Conservation (phyloP, 108 stramenopile genomes). For the Skeletonema potamos region DNA sequence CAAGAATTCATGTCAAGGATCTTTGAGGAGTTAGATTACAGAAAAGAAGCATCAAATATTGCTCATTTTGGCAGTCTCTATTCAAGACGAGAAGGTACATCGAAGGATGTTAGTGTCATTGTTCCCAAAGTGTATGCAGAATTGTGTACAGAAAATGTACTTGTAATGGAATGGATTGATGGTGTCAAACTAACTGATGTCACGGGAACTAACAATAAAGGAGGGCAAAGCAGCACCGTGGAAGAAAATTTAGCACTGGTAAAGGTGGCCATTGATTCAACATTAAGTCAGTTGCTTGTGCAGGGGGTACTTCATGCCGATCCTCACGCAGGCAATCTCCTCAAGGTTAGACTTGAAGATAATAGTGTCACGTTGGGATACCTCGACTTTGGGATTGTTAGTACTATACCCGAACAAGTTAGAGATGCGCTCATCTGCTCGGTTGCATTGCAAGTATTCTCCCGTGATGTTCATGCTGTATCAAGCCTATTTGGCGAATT, state of each 20-base stretch:
- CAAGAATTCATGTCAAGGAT: constrained; percentile 78
- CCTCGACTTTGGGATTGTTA: constrained; percentile 76
- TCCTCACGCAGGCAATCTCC: constrained; percentile 76
- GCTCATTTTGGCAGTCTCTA: constrained; percentile 57
- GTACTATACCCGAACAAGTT: constrained; percentile 59
- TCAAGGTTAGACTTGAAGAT: constrained; percentile 50
- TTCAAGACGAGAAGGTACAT: constrained; percentile 31
- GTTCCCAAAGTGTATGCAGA: constrained; percentile 57
- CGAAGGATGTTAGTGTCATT: constrained; percentile 43
- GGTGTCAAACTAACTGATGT: constrained; percentile 57
- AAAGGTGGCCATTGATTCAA: constrained; percentile 69
- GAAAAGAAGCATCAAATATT: constrained; percentile 49
- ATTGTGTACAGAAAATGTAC: constrained; percentile 58
- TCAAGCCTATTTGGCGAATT: constrained; percentile 75
- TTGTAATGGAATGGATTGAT: constrained; percentile 75
- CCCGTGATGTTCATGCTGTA: constrained; percentile 62
- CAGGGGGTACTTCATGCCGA: constrained; percentile 77
- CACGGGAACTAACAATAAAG: not conserved
- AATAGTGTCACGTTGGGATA: constrained; percentile 53
- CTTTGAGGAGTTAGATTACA: constrained; percentile 66
- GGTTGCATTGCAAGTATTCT: constrained; percentile 72
- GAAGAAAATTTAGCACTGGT: constrained; percentile 66
- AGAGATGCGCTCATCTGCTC: constrained; percentile 79
- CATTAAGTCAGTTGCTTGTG: constrained; percentile 72
- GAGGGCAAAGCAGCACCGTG: constrained; percentile 6